Base-by-base conservation (phyloP, 2,329 filamentous ascomycete genomes). In the Sordariomycetes sp. region DNA sequence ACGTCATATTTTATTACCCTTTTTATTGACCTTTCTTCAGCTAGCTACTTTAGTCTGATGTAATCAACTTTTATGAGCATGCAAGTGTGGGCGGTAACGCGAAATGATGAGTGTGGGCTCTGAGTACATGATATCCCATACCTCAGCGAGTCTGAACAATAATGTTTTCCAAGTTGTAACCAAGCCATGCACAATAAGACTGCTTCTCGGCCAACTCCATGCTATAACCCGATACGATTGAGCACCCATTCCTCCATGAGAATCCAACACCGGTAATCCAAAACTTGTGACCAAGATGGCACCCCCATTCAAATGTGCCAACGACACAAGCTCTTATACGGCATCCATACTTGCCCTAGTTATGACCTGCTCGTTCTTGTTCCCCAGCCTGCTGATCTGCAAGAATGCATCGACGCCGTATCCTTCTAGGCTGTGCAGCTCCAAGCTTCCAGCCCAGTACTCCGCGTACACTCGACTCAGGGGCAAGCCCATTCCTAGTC, bases 401-500 rank as follows among this genome's bases (percentile, higher is more conserved):
- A 98, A 61, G 51, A 98, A 98, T 0, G 85, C 88, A 62, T 98
- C 92, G 6, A 93, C 86, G 11, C 92, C 92, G 54, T 95, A 96
- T 1, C 92, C 93, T 53, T 95, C 90, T 7, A 98, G 64, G 50
- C 84, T 95, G 54, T 96, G 90, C 38, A 96, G 59, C 49, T 94
- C 84, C 8, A 98, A 64, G 47, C 76, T 92, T 17, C 92, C 92
- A 3, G 92, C 92, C 92, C 92, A 98, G 58, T 96, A 96, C 58
- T 96, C 90, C 19, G 90, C 87, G 57, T 96, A 98, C 3, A 96
- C 85, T 41, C 86, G 76, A 49, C 88, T 94, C 61, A 98, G 79
- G 1, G 92, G 92, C 33, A 98, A 60, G 2, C 92, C 92, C 72
- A 98, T 94, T 4, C 92, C 92, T 2, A 98, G 69, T 9, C 86